Conservation (phyloP, 306 rosid species). For the Quercus dentata region DNA sequence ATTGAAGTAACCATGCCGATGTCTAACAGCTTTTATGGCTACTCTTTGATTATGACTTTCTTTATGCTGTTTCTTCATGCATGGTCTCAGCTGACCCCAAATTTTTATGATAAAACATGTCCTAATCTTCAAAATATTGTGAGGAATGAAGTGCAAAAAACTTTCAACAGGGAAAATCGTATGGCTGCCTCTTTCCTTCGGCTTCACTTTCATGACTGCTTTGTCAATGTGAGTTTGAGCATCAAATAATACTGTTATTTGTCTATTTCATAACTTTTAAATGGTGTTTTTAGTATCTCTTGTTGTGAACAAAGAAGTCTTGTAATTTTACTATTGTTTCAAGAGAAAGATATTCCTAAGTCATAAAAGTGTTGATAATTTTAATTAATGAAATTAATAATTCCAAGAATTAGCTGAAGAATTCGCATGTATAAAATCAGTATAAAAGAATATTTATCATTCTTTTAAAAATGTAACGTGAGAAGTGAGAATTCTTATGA, state of each 20-base stretch:
- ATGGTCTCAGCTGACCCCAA: slow-evolving; percentile 50
- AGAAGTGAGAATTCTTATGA: too few relatives aligned
- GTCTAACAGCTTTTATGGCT: slow-evolving; percentile 12
- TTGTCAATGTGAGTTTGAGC: slow-evolving; percentile 62
- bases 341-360: too few relatives aligned
- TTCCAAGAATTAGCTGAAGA: too few relatives aligned
- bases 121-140: slow-evolving; percentile 55
- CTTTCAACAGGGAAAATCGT: slow-evolving; percentile 58
- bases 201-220: slow-evolving; percentile 94
- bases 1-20: slow-evolving; percentile 21
- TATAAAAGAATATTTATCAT: too few relatives aligned
- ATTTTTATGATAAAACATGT: slow-evolving; percentile 64
- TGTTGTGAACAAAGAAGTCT: too few relatives aligned
- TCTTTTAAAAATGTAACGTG: background rate
- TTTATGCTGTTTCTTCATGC: slow-evolving; percentile 38
- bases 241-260: background rate
- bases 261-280: too few relatives aligned
- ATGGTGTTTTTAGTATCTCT: too few relatives aligned
- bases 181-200: slow-evolving; percentile 92
- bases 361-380: too few relatives aligned
- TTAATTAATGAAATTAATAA: too few relatives aligned
- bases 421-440: too few relatives aligned
- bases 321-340: too few relatives aligned
- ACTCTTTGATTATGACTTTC: slow-evolving; percentile 26
- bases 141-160: slow-evolving; percentile 49